Evolutionary conservation across 805 yeast species (phyloP).

Genomic region (Starmerella potacharoeniae): DNA sequence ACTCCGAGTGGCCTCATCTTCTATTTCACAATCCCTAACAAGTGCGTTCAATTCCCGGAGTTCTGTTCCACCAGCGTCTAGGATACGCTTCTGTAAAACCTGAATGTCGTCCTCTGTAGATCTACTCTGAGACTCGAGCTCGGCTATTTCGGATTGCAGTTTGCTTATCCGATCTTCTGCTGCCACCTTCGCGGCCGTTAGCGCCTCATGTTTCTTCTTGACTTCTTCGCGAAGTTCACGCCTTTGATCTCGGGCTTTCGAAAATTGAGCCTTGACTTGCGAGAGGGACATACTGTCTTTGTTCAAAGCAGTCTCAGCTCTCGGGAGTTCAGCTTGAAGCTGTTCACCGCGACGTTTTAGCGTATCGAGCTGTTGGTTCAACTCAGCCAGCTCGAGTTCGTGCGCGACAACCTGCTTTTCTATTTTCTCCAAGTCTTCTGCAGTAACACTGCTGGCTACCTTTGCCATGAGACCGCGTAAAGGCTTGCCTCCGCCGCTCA

Average conservation of each 20-base stretch:
- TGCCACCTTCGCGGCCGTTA: slow-evolving; percentile 32
- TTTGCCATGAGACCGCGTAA: slow-evolving; percentile 61
- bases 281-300: slow-evolving; percentile 47
- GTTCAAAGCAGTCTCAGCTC: slow-evolving; percentile 44
- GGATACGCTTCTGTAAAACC: slow-evolving; percentile 58
- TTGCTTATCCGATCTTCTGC: slow-evolving; percentile 16
- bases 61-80: slow-evolving; percentile 85
- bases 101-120: slow-evolving; percentile 47
- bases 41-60: slow-evolving; percentile 61
- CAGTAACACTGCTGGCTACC: slow-evolving; percentile 2
- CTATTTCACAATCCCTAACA: slow-evolving; percentile 60
- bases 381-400: slow-evolving; percentile 15
- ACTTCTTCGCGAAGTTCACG: slow-evolving; percentile 53
- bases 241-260: neutral
- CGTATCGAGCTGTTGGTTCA: slow-evolving; percentile 31
- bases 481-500: slow-evolving; percentile 85
- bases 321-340: slow-evolving; percentile 42
- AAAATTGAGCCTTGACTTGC: slow-evolving; percentile 30
- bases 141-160: slow-evolving; percentile 30
- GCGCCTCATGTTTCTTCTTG: slow-evolving; percentile 40
- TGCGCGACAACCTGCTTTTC: slow-evolving; percentile 12
- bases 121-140: slow-evolving; percentile 43
- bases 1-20: slow-evolving; percentile 27
- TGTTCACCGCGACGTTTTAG: slow-evolving; percentile 44
- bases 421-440: slow-evolving; percentile 16